Percentiles rank a stretch among this genome's conserved stretches.
Evolutionary conservation across 177 flowering plant genomes (phyloP).

Genomic region (Telopea speciosissima): DNA sequence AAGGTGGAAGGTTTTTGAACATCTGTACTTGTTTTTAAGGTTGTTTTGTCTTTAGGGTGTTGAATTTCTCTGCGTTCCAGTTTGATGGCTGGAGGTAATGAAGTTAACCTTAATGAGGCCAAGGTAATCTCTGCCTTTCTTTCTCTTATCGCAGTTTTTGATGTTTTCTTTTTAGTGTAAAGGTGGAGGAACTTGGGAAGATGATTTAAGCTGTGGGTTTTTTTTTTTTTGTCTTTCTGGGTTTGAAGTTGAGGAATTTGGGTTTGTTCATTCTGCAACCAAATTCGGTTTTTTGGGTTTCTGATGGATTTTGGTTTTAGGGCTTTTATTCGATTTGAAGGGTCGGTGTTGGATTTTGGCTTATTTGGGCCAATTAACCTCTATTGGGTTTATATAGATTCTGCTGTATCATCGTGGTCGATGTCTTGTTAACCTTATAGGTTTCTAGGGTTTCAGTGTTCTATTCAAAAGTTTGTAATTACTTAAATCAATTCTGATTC

Average conservation of each 20-base stretch:
- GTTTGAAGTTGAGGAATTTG: not conserved
- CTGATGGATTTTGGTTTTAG: not conserved
- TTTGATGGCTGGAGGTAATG: slow-evolving; percentile 43
- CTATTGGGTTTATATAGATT: too few relatives aligned
- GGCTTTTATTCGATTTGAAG: slow-evolving; percentile 4
- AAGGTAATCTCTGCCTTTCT: slow-evolving; percentile 30
- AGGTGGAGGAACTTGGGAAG: not conserved
- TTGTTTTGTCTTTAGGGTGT: not conserved
- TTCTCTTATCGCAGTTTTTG: not conserved
- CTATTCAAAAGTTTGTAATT: not conserved
- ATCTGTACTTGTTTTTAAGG: slow-evolving; percentile 11
- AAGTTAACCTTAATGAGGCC: slow-evolving; percentile 47
- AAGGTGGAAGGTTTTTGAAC: slow-evolving; percentile 4
- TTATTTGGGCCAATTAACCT: not conserved
- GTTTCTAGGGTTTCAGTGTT: slow-evolving; percentile 9
- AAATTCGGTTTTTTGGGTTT: not conserved
- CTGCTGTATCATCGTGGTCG: too few relatives aligned
- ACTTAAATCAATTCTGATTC: not conserved
- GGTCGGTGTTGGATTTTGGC: not conserved
- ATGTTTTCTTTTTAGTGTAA: not conserved
- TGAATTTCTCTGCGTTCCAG: not conserved
- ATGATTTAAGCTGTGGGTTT: not conserved
- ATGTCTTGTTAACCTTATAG: not conserved
- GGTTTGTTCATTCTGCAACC: too few relatives aligned
- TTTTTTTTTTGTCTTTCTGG: not conserved